Conservation (phyloP, 73 alveolate genomes). For the Tetrahymena borealis region DNA sequence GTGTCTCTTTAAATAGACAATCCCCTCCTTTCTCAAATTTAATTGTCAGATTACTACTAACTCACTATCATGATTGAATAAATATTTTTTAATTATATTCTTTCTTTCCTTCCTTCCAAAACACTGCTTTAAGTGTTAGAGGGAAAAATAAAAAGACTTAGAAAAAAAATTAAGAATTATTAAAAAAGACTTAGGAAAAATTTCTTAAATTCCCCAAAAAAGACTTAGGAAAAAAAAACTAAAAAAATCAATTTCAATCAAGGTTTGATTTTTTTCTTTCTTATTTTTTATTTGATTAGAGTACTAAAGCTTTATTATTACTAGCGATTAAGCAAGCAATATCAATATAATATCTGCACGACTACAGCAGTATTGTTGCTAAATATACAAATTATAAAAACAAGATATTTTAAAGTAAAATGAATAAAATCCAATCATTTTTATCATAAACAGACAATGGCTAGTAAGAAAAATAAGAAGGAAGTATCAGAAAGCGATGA, state of each 20-base stretch:
- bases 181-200: background rate
- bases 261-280: slow-evolving; percentile 1
- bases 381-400: too few relatives aligned
- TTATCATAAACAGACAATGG: background rate
- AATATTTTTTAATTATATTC: background rate
- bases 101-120: background rate
- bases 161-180: background rate
- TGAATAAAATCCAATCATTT: background rate
- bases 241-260: background rate
- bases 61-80: too few relatives aligned
- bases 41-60: too few relatives aligned
- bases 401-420: too few relatives aligned
- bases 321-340: background rate
- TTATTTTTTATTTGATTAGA: background rate
- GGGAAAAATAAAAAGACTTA: background rate
- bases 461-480: background rate
- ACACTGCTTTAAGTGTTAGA: background rate
- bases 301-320: background rate
- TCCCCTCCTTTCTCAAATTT: too few relatives aligned
- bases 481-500: background rate
- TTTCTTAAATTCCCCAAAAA: background rate
- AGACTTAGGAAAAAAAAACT: background rate
- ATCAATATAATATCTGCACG: too few relatives aligned
- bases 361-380: too few relatives aligned
- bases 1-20: too few relatives aligned